A percentile compares a stretch with the other conserved stretches of the same genome.
These are phyloP conservation scores for Diaporthe nobilis DNA, from an alignment of 2,329 filamentous ascomycete genomes.

Conservation along the genomic window DNA sequence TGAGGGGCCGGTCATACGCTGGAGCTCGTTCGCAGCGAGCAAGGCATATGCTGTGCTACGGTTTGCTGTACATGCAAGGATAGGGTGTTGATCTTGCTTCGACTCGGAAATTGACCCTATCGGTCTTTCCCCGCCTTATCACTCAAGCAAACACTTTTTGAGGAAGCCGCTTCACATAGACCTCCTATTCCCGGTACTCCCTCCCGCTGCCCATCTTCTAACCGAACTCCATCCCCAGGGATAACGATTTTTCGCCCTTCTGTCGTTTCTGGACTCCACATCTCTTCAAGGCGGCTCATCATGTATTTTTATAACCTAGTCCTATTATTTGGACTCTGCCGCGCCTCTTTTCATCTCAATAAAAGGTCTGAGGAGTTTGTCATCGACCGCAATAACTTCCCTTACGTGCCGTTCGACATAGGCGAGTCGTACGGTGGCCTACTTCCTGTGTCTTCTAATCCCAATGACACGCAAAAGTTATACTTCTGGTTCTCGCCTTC, in stretches of 20 bases:
- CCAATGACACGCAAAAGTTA: slow-evolving; percentile 57
- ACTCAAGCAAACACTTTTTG: not conserved
- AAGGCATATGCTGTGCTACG: not conserved
- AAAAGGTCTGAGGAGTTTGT: slow-evolving; percentile 63
- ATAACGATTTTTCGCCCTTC: not conserved
- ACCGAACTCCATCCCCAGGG: too few relatives aligned
- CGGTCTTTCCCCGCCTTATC: slow-evolving; percentile 11
- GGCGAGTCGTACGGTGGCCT: slow-evolving; percentile 74
- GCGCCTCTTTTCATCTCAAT: not conserved
- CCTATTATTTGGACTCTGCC: slow-evolving; percentile 6
- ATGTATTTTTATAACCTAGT: not conserved
- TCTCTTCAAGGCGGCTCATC: not conserved
- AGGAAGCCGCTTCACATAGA: not conserved
- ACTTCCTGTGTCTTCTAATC: slow-evolving; percentile 66
- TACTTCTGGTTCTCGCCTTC: slow-evolving; percentile 78
- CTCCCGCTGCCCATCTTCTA: not conserved
- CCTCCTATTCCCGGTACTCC: not conserved
- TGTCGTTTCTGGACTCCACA: not conserved
- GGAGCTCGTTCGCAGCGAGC: not conserved
- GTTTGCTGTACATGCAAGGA: slow-evolving; percentile 3
- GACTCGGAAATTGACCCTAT: not conserved
- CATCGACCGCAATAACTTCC: slow-evolving; percentile 73
- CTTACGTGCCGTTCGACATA: slow-evolving; percentile 77
- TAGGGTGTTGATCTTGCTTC: not conserved
- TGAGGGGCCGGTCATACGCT: not conserved